Conservation (phyloP, 73 alveolate species). For the Uronychia setigera region DNA sequence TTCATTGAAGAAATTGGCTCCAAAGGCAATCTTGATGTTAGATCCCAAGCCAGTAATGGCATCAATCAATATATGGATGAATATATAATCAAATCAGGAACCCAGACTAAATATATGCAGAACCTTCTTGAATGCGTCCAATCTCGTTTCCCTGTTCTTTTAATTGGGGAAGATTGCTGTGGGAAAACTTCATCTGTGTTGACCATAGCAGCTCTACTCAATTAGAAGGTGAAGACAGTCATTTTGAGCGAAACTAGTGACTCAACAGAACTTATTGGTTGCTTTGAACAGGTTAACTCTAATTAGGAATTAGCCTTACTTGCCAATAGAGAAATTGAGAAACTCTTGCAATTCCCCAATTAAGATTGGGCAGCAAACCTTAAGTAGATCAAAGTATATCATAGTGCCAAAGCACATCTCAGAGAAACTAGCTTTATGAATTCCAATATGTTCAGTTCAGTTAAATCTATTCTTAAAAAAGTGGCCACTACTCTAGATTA, state of each 20-base stretch:
- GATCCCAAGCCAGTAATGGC: constrained; percentile 1
- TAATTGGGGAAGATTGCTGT: constrained; percentile 10
- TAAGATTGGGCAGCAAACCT: no score
- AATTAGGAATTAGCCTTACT: constrained; percentile 57
- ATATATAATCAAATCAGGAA: no score
- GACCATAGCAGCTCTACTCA: constrained; percentile 28
- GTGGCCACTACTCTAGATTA: no score
- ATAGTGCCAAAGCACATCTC: no score
- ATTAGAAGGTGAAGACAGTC: constrained; percentile 46
- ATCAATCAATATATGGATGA: not conserved
- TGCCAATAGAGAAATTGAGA: no score
- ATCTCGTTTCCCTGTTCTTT: constrained; percentile 33
- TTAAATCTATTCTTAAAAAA: no score
- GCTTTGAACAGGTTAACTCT: constrained; percentile 88
- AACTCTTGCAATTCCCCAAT: no score
- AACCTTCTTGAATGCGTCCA: constrained; percentile 31
- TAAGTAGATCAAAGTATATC: no score
- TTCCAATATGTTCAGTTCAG: no score
- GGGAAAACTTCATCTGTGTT: constrained; percentile 11
- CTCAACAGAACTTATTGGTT: constrained; percentile 93
- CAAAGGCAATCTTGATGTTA: not conserved
- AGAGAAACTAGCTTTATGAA: no score
- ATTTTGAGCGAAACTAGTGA: constrained; percentile 89
- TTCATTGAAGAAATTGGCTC: not conserved
- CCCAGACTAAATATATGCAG: no score